Evolutionary conservation across 805 yeast species (phyloP).

Genomic region (Grigorovia transvaalensis): DNA sequence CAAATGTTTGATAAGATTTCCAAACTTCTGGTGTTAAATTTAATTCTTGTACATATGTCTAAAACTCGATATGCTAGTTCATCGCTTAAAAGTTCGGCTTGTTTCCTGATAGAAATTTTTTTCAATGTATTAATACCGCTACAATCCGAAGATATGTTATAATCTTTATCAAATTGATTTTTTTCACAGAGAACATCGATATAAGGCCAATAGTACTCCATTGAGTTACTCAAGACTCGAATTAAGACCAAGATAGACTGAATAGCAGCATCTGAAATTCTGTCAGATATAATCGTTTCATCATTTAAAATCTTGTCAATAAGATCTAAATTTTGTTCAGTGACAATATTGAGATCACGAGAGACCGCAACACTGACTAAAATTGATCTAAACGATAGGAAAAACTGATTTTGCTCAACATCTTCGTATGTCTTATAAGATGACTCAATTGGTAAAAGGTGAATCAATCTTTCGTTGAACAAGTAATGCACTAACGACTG

Average conservation of each 20-base stretch:
- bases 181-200: constrained; percentile 16
- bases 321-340: constrained; percentile 10
- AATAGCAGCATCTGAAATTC: constrained; percentile 9
- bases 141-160: neutral
- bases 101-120: neutral
- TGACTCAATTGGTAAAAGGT: constrained; percentile 21
- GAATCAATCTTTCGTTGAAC: constrained; percentile 15
- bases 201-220: constrained; percentile 32
- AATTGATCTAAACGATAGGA: constrained; percentile 17
- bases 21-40: constrained; percentile 25
- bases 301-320: constrained; percentile 15
- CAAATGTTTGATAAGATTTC: constrained; percentile 27
- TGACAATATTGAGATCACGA: constrained; percentile 12
- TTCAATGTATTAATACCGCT: neutral
- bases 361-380: constrained; percentile 17
- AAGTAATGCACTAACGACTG: constrained; percentile 12
- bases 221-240: constrained; percentile 32
- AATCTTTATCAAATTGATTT: neutral
- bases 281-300: constrained; percentile 8
- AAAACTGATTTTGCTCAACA: constrained; percentile 16
- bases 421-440: constrained; percentile 12
- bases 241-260: constrained; percentile 27
- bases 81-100: constrained; percentile 12
- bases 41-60: constrained; percentile 22
- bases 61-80: constrained; percentile 23